Evolutionary conservation across 805 yeast species (phyloP), one percentile per base, ranked within the genome.

Genomic region (Kregervanrija pseudodelftensis): DNA sequence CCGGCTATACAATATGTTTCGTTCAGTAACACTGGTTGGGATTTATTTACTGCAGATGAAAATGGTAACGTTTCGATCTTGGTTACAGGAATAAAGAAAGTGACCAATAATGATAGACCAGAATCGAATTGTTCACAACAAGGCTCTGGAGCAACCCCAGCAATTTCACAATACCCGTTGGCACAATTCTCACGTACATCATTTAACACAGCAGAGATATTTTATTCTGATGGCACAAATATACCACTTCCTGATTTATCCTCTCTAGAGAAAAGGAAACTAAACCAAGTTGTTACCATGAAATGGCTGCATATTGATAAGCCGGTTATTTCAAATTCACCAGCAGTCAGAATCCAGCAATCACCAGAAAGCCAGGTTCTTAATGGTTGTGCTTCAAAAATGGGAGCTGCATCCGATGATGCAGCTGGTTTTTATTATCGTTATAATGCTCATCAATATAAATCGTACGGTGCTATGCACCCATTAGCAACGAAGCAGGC

Each of bases 21-120:
- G 35, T 93, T 96, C 89, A 81, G 93, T 47, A 77, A 80, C 40
- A 68, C 81, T 1, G 91, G 91, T 38, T 79, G 85, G 45, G 95
- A 90, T 56, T 70, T 93, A 40, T 95, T 95, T 2, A 76, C 85
- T 3, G 71, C 85, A 37, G 98, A 90, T 60, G 73, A 71, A 16
- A 58, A 69, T 33, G 96, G 96, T 2, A 78, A 81, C 46, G 63
- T 81, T 38, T 73, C 84, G 2, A 72, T 81, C 47, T 58, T 74
- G 16, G 74, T 73, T 0, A 68, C 79, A 0, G 83, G 84, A 3
- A 69, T 76, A 15, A 51, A 60, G 56, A 50, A 68, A 64, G 64
- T 55, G 3, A 22, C 41, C 8, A 41, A 40, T 13, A 33, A 46
- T 9, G 48, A 56, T 8, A 37, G 69, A 16, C 65, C 66, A 41